These are phyloP conservation scores for Willaertia magna DNA, from an alignment of 208 protist species.

Conservation along the genomic window DNA sequence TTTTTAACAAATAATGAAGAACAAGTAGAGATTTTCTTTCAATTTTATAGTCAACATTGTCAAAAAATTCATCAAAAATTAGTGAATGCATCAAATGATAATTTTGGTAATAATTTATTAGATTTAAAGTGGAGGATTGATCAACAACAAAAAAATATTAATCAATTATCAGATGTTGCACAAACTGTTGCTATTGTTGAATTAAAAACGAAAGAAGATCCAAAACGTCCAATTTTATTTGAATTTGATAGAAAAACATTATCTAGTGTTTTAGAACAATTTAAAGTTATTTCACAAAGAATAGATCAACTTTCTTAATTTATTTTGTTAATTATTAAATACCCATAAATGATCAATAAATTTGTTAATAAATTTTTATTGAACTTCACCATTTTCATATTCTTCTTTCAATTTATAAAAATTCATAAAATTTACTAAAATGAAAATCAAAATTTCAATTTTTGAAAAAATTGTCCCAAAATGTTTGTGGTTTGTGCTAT, in stretches of 20 bases:
- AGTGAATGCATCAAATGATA: not conserved
- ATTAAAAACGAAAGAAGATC: not conserved
- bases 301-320: not conserved
- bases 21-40: not conserved
- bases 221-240: not conserved
- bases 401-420: too few species aligned
- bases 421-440: too few species aligned
- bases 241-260: not conserved
- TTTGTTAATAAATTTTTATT: too few species aligned
- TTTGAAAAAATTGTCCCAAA: too few species aligned
- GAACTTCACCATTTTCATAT: too few species aligned
- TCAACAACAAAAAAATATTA: not conserved
- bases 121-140: not conserved
- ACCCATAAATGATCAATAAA: too few species aligned
- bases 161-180: not conserved
- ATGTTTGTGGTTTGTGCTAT: too few species aligned
- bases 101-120: not conserved
- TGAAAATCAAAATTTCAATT: too few species aligned
- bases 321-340: not conserved
- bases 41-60: not conserved
- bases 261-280: not conserved
- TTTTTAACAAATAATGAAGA: not conserved
- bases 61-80: not conserved
- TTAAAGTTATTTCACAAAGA: not conserved
- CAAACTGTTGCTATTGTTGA: not conserved